Evolutionary conservation across 1,284 basidiomycete species (phyloP), one percentile per base, ranked within the genome.

Genomic region (Tilletia setariae): DNA sequence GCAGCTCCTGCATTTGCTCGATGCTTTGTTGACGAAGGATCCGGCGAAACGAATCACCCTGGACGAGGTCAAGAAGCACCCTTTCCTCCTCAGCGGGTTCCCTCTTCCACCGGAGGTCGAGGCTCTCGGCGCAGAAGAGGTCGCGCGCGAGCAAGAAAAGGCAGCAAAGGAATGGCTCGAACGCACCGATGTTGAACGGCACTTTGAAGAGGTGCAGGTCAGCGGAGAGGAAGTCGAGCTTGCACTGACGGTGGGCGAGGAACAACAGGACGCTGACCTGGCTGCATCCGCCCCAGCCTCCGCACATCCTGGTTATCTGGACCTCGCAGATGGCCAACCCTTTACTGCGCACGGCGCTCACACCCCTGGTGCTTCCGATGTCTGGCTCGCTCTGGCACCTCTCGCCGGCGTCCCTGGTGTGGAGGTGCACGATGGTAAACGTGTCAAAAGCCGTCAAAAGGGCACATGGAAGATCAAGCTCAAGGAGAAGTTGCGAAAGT

Each of bases 11-110:
- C 86, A 89, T 71, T 84, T 98, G 62, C 85, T 98, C 21, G 87
- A 65, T 32, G 21, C 47, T 1, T 84, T 98, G 73, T 86, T 98
- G 53, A 88, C 92, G 81, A 98, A 98, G 85, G 90, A 95, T 78
- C 88, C 88, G 3, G 83, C 82, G 19, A 88, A 88, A 82, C 88
- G 95, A 64, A 92, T 95, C 68, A 90, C 89, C 32, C 86, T 98
- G 47, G 88, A 90, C 47, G 86, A 91, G 75, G 89, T 94, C 75
- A 97, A 96, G 88, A 73, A 72, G 92, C 73, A 84, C 89, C 86
- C 88, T 2, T 98, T 94, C 91, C 88, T 94, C 23, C 84, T 91
- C 8, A 86, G 86, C 23, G 92, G 91, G 77, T 86, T 97, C 30
- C 56, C 56, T 30, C 15, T 61, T 30, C 25, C 51, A 32, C 56